Percentiles rank a stretch among this genome's conserved stretches.
Conservation (phyloP, 2,329 filamentous ascomycete genomes). For the Oidium heveae region DNA sequence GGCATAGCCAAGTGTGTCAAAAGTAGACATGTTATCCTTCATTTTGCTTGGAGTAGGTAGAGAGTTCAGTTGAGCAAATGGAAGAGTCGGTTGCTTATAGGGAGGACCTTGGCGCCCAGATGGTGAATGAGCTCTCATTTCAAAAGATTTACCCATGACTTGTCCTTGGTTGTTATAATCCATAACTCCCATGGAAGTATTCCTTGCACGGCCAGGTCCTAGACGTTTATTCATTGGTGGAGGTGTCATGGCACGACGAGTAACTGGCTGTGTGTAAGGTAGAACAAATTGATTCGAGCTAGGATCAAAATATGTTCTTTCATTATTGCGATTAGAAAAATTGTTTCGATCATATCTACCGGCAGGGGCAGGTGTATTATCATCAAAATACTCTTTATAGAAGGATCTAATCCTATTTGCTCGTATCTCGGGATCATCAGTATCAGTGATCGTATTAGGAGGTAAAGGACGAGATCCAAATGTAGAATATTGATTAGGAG, state of each 20-base stretch:
- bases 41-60: slow-evolving; percentile 72
- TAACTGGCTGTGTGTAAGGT: slow-evolving; percentile 65
- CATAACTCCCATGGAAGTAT: slow-evolving; percentile 24
- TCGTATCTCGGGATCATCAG: slow-evolving; percentile 78
- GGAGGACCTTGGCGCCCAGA: slow-evolving; percentile 15
- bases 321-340: slow-evolving; percentile 47
- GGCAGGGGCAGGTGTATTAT: slow-evolving; percentile 27
- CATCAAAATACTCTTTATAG: slow-evolving; percentile 98
- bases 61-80: slow-evolving; percentile 46
- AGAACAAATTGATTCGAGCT: slow-evolving; percentile 32
- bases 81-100: slow-evolving; percentile 34
- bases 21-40: slow-evolving; percentile 52
- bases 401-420: slow-evolving; percentile 95
- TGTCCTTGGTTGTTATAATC: slow-evolving; percentile 4
- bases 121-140: slow-evolving; percentile 34
- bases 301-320: slow-evolving; percentile 19
- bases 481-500: slow-evolving; percentile 36
- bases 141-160: slow-evolving; percentile 13
- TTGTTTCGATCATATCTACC: slow-evolving; percentile 51
- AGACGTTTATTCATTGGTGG: slow-evolving; percentile 32
- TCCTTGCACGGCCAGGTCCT: slow-evolving; percentile 17
- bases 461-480: slow-evolving; percentile 58
- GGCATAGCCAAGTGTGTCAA: slow-evolving; percentile 59
- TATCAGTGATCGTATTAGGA: slow-evolving; percentile 50
- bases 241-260: slow-evolving; percentile 84